phyloP scores from a whole-genome alignment of 2,329 filamentous ascomycete species.

The Gaeumannomyces tritici region DNA sequence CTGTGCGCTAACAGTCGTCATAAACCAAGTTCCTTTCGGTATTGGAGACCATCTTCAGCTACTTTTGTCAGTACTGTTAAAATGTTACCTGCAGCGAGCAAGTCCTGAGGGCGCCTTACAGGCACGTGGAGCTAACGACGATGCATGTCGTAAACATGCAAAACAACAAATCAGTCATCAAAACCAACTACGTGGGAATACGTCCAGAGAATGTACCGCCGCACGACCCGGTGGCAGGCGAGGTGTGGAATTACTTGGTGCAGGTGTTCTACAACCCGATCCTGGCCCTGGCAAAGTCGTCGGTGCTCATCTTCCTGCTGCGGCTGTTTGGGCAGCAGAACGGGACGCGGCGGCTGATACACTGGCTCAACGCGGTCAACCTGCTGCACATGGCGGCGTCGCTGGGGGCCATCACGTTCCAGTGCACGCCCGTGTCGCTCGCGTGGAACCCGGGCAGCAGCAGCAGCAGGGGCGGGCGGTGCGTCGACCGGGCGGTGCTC shows the following conservation, averaged over 20 bases:
- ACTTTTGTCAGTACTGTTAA: constrained; percentile 14
- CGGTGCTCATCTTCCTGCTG: constrained; percentile 20
- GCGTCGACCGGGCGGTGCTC: constrained; percentile 18
- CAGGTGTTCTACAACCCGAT: constrained; percentile 25
- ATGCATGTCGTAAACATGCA: too few species aligned
- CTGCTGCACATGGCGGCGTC: constrained; percentile 19
- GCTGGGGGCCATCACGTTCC: constrained; percentile 20
- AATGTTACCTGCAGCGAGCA: too few species aligned
- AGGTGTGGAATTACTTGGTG: constrained; percentile 21
- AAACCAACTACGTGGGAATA: constrained; percentile 20
- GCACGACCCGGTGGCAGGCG: constrained; percentile 14
- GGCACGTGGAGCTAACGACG: not conserved
- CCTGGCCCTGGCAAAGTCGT: constrained; percentile 22
- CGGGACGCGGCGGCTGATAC: constrained; percentile 17
- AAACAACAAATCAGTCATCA: constrained; percentile 14
- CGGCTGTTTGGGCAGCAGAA: constrained; percentile 20
- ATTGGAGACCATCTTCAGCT: constrained; percentile 17
- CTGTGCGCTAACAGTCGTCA: too few species aligned
- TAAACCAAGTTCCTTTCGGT: constrained; percentile 19
- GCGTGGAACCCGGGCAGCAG: constrained; percentile 32
- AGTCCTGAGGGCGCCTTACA: not conserved
- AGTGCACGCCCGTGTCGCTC: constrained; percentile 28
- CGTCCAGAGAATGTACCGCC: constrained; percentile 11
- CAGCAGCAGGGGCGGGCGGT: constrained; percentile 21
- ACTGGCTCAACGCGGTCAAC: constrained; percentile 19